Evolutionary conservation across 371 early-diverging fungal genomes (phyloP).

Genomic region (Apophysomyces sp.): DNA sequence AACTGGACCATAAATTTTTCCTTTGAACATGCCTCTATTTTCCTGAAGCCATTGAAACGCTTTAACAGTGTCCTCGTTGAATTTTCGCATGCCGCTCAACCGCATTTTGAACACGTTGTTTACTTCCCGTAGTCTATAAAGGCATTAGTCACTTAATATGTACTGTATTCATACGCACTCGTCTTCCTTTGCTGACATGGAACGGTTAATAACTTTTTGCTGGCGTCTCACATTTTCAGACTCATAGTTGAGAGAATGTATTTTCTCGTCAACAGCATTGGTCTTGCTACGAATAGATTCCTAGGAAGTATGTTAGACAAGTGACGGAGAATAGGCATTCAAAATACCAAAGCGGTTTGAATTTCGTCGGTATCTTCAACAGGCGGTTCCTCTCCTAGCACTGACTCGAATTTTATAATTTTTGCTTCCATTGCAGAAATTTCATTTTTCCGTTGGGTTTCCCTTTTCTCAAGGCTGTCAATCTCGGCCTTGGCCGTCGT

Average conservation of each 20-base stretch:
- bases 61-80: constrained; percentile 50
- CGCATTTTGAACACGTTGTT: constrained; percentile 58
- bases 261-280: not conserved
- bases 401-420: constrained; percentile 47
- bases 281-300: constrained; percentile 10
- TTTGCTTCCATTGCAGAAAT: constrained; percentile 42
- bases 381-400: constrained; percentile 26
- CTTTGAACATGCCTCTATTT: constrained; percentile 62
- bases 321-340: not conserved
- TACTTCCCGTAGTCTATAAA: constrained; percentile 44
- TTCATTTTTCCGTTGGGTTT: constrained; percentile 32
- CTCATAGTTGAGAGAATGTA: not conserved
- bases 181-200: constrained; percentile 16
- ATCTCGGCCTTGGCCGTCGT: constrained; percentile 13
- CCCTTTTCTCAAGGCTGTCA: constrained; percentile 29
- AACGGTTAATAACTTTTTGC: not conserved
- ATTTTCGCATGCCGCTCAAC: constrained; percentile 35
- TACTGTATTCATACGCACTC: constrained; percentile 13
- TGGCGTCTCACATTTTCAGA: not conserved
- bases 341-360: constrained; percentile 37
- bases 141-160: not conserved
- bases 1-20: constrained; percentile 76
- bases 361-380: constrained; percentile 31
- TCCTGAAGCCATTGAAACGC: constrained; percentile 67
- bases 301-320: not conserved